These are phyloP conservation scores for Diversispora epigaea DNA, from an alignment of 192 early-diverging fungal species.

Conservation along the genomic window DNA sequence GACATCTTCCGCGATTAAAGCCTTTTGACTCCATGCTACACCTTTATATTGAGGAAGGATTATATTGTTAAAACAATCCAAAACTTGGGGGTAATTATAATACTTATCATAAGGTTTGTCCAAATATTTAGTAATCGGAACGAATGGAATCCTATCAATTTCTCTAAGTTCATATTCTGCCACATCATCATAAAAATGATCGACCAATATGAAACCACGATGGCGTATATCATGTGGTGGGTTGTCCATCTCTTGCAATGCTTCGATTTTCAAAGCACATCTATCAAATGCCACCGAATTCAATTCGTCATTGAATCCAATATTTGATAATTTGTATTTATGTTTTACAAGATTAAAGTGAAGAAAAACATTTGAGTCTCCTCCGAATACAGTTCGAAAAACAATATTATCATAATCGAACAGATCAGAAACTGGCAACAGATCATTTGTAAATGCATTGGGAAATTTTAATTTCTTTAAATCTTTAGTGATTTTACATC, in stretches of 20 bases:
- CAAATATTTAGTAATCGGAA: not conserved
- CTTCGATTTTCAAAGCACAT: slow-evolving; percentile 3
- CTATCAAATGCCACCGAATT: not conserved
- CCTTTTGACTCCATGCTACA: slow-evolving; percentile 9
- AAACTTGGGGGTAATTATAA: not conserved
- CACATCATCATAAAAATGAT: slow-evolving; percentile 10
- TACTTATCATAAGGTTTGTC: not conserved
- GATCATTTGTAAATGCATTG: not conserved
- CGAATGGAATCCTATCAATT: not conserved
- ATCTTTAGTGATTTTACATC: not conserved
- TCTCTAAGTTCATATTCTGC: no score
- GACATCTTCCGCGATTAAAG: slow-evolving; percentile 12
- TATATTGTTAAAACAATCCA: slow-evolving; percentile 12
- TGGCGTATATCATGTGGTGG: slow-evolving; percentile 4
- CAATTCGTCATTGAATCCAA: slow-evolving; percentile 9
- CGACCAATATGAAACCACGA: slow-evolving; percentile 2
- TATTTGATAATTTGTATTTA: not conserved
- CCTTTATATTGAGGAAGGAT: slow-evolving; percentile 14
- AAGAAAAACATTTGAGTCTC: not conserved
- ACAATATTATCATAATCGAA: not conserved
- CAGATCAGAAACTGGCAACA: no score
- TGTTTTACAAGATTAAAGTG: not conserved
- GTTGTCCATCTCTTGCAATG: not conserved
- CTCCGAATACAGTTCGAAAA: slow-evolving; percentile 10
- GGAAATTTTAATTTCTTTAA: not conserved